phyloP scores from a whole-genome alignment of 768 basidiomycete genomes.

The Boletus rex-veris region DNA sequence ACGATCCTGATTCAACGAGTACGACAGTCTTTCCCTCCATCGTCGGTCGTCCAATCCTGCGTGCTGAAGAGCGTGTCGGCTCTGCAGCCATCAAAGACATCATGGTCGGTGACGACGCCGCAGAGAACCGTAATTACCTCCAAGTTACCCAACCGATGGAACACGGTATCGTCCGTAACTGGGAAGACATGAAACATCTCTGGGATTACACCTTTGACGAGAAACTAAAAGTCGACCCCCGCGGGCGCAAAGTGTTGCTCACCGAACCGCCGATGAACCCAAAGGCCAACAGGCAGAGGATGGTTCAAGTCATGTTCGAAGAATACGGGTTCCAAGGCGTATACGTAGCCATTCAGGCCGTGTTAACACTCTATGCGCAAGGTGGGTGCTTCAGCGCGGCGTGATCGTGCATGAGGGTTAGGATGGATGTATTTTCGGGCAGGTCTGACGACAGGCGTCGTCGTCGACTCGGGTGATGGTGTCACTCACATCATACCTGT shows the following conservation, averaged over 20 bases:
- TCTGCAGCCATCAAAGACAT: constrained; percentile 89
- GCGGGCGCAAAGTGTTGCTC: constrained; percentile 83
- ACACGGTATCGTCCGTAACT: constrained; percentile 97
- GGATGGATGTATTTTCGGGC: constrained; percentile 4
- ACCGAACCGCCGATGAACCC: constrained; percentile 99
- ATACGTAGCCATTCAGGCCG: constrained; percentile 98
- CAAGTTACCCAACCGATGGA: constrained; percentile 99
- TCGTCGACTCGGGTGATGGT: constrained; percentile 98
- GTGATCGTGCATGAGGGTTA: neutral
- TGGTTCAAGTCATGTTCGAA: constrained; percentile 99
- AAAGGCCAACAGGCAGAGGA: constrained; percentile 83
- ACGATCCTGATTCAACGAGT: neutral
- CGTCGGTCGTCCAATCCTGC: constrained; percentile 93
- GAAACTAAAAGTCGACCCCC: constrained; percentile 86
- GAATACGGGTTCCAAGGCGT: constrained; percentile 95
- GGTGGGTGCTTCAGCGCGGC: constrained; percentile 49
- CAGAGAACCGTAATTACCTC: constrained; percentile 88
- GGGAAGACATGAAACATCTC: constrained; percentile 97
- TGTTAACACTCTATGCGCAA: constrained; percentile 97
- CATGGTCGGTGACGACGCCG: constrained; percentile 98
- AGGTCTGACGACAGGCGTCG: constrained; percentile 98
- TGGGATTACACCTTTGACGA: constrained; percentile 99
- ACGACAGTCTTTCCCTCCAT: constrained; percentile 88
- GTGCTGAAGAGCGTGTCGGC: constrained; percentile 93
- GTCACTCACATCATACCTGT: constrained; percentile 99